Percentiles rank a stretch among this genome's conserved stretches.
These are phyloP conservation scores for Pyrrhoderma noxium DNA, from an alignment of 1,284 basidiomycete genomes.

Conservation along the genomic window DNA sequence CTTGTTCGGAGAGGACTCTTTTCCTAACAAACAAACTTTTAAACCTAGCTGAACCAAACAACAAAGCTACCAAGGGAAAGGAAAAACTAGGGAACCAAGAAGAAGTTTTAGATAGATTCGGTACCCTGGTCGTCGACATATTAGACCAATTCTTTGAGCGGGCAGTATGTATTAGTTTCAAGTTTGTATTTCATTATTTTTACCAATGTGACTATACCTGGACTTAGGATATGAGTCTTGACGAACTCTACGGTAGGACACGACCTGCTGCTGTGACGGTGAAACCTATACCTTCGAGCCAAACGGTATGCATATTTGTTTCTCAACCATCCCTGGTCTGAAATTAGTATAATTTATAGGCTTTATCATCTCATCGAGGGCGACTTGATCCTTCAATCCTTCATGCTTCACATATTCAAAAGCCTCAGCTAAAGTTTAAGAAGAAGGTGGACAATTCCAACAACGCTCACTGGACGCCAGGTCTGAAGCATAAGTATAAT, in stretches of 20 bases:
- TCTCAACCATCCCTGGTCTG: not conserved
- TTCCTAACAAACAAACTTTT: constrained; percentile 60
- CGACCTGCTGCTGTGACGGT: constrained; percentile 60
- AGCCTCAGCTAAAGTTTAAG: constrained; percentile 75
- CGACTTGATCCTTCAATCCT: constrained; percentile 54
- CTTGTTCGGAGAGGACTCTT: constrained; percentile 53
- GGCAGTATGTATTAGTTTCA: constrained; percentile 47
- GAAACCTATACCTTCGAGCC: constrained; percentile 22
- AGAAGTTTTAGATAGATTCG: constrained; percentile 77
- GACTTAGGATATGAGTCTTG: constrained; percentile 70
- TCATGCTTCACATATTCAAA: constrained; percentile 62
- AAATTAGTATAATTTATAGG: constrained; percentile 23
- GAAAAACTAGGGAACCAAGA: constrained; percentile 55
- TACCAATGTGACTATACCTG: constrained; percentile 6
- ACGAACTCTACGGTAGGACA: constrained; percentile 67
- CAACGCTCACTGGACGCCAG: constrained; percentile 51
- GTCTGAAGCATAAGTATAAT: constrained; percentile 67
- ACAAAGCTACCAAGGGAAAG: constrained; percentile 38
- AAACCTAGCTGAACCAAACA: constrained; percentile 37
- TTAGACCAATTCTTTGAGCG: constrained; percentile 83
- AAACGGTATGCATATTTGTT: not conserved
- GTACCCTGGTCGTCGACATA: constrained; percentile 68
- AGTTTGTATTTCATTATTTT: not conserved
- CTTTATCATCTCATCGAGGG: constrained; percentile 28
- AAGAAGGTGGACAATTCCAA: constrained; percentile 48